Percentiles rank a stretch among this genome's conserved stretches.
Conservation (phyloP, 2,329 filamentous ascomycete species). For the Fusarium tricinctum region DNA sequence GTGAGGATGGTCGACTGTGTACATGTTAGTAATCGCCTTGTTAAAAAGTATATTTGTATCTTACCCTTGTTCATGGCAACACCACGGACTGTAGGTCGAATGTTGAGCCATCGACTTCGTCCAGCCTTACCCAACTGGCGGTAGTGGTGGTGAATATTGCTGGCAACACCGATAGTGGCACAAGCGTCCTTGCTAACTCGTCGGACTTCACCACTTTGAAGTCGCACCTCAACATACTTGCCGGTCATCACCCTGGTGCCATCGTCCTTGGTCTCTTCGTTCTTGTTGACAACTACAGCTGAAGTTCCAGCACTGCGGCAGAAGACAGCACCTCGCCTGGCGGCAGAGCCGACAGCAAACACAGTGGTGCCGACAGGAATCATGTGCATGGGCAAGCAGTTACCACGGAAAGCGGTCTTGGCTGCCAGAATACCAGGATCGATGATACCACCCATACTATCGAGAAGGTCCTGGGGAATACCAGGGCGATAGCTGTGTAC, state of each 20-base stretch:
- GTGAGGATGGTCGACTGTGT: slow-evolving; percentile 89
- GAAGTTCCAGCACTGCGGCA: slow-evolving; percentile 96
- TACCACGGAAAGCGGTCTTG: slow-evolving; percentile 93
- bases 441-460: slow-evolving; percentile 91
- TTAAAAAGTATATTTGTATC: slow-evolving; percentile 46
- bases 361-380: slow-evolving; percentile 94
- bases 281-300: slow-evolving; percentile 89
- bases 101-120: slow-evolving; percentile 92
- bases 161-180: slow-evolving; percentile 92
- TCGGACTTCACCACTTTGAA: slow-evolving; percentile 94
- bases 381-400: slow-evolving; percentile 95
- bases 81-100: slow-evolving; percentile 95
- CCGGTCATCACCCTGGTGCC: slow-evolving; percentile 74
- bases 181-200: slow-evolving; percentile 92
- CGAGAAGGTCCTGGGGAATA: slow-evolving; percentile 87
- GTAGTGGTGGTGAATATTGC: slow-evolving; percentile 93
- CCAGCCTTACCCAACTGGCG: slow-evolving; percentile 94
- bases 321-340: slow-evolving; percentile 84
- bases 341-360: slow-evolving; percentile 86
- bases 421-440: slow-evolving; percentile 97
- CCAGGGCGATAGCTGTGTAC: slow-evolving; percentile 93
- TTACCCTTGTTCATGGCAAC: slow-evolving; percentile 96
- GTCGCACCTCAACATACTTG: slow-evolving; percentile 83
- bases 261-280: slow-evolving; percentile 76
- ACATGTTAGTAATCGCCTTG: slow-evolving; percentile 30